Evolutionary conservation across 495 filamentous ascomycete species (phyloP), one percentile per base, ranked within the genome.

Genomic region (Cryomyces antarcticus): DNA sequence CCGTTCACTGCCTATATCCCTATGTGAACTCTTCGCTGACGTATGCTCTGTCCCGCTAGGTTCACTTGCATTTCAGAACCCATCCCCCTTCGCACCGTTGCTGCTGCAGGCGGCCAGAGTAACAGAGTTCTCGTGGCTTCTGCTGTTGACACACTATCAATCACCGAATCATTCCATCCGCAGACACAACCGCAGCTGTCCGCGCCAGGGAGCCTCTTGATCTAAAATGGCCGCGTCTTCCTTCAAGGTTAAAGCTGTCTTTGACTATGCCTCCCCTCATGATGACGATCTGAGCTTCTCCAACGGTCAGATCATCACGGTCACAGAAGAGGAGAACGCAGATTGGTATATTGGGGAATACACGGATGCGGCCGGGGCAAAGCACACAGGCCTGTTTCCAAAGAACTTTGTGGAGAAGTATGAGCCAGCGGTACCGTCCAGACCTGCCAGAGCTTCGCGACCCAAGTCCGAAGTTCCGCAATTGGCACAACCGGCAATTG

Each of bases 331-430:
- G 59, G 89, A 96, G 54, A 92, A 93, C 57, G 77, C 68, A 38
- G 89, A 96, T 51, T 97, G 89, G 89, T 97, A 94, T 58, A 73
- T 69, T 45, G 89, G 89, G 40, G 81, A 93, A 61, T 96, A 93
- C 55, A 66, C 75, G 44, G 82, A 93, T 57, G 72, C 69, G 38
- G 54, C 60, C 24, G 88, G 86, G 6, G 58, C 52, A 40, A 85
- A 79, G 52, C 70, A 75, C 49, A 80, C 93, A 55, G 89, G 89
- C 31, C 80, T 97, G 44, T 97, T 97, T 63, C 89, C 89, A 10
- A 79, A 75, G 54, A 97, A 96, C 62, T 97, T 97, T 52, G 92
- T 97, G 41, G 88, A 97, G 60, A 77, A 78, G 57, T 93, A 82
- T 57, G 85, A 93, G 49, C 89, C 92, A 27, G 81, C 78, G 46